Conservation (phyloP, 257 asterid genomes). For the Dorcoceras hygrometricum region DNA sequence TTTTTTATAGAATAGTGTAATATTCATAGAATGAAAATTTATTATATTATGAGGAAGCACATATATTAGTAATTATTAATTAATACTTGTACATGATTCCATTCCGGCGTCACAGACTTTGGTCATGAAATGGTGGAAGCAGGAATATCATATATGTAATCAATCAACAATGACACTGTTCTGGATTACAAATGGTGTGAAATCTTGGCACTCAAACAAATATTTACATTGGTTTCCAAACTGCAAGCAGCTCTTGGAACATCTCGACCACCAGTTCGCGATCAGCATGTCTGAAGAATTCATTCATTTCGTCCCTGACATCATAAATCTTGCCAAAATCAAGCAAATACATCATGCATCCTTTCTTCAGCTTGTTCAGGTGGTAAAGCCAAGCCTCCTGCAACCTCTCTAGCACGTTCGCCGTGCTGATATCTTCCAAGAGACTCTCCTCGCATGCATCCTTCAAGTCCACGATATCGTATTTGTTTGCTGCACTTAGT, state of each 20-base stretch:
- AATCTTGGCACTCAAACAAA: not conserved
- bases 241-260: constrained; percentile 79
- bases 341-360: constrained; percentile 79
- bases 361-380: constrained; percentile 71
- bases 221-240: constrained; percentile 63
- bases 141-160: no score
- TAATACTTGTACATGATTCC: no score
- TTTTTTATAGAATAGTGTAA: no score
- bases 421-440: constrained; percentile 75
- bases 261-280: constrained; percentile 78
- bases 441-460: constrained; percentile 90
- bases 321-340: constrained; percentile 92
- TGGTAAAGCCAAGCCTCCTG: constrained; percentile 97
- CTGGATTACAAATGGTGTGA: not conserved
- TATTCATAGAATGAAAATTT: no score
- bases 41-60: no score
- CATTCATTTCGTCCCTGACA: constrained; percentile 68
- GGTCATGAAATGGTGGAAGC: no score
- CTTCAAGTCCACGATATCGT: constrained; percentile 67
- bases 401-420: constrained; percentile 85
- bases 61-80: no score
- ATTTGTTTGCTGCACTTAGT: constrained; percentile 86
- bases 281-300: constrained; percentile 65
- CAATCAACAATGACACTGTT: not conserved
- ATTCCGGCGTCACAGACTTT: no score